A percentile compares a stretch with the other conserved stretches of the same genome.
Evolutionary conservation across 2,329 filamentous ascomycete genomes (phyloP).

Genomic region (Pyrenophora teres): DNA sequence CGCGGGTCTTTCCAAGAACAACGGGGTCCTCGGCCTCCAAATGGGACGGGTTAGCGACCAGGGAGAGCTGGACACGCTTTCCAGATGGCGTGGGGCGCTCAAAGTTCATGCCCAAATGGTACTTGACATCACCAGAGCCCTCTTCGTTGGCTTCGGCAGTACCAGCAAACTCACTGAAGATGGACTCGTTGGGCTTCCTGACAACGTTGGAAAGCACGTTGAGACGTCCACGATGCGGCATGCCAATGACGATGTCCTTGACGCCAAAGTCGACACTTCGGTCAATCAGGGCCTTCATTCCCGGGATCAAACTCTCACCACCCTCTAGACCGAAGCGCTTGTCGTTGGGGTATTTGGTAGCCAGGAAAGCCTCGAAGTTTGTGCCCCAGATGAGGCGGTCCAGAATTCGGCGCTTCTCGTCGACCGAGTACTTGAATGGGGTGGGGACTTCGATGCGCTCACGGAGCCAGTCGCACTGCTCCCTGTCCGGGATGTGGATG

Average conservation of each 20-base stretch:
- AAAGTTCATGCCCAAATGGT: conserved; percentile 99
- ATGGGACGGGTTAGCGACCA: conserved; percentile 98
- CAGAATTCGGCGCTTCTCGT: conserved; percentile 96
- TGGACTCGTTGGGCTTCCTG: conserved; percentile 98
- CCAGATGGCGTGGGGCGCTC: conserved; percentile 97
- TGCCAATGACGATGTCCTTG: conserved; percentile 99
- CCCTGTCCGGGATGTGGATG: conserved; percentile 96
- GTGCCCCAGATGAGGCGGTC: conserved; percentile 98
- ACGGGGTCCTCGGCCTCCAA: conserved; percentile 98
- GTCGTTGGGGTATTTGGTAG: conserved; percentile 98
- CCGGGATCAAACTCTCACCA: conserved; percentile 93
- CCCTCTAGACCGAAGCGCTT: conserved; percentile 99
- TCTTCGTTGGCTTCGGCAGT: conserved; percentile 87
- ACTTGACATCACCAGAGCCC: conserved; percentile 98
- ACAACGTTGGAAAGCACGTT: conserved; percentile 99
- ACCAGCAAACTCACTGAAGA: conserved; percentile 97
- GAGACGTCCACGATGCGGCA: conserved; percentile 97
- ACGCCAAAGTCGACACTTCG: conserved; percentile 97
- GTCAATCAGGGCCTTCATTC: conserved; percentile 99
- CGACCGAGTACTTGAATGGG: conserved; percentile 96
- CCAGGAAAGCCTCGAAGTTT: conserved; percentile 92
- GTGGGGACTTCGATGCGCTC: conserved; percentile 91
- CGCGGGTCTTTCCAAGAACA: conserved; percentile 94
- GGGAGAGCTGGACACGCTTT: conserved; percentile 97
- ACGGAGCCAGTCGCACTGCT: conserved; percentile 97